These are phyloP conservation scores for Paxillus ammoniavirescens DNA, from an alignment of 768 basidiomycete species.

Conservation along the genomic window DNA sequence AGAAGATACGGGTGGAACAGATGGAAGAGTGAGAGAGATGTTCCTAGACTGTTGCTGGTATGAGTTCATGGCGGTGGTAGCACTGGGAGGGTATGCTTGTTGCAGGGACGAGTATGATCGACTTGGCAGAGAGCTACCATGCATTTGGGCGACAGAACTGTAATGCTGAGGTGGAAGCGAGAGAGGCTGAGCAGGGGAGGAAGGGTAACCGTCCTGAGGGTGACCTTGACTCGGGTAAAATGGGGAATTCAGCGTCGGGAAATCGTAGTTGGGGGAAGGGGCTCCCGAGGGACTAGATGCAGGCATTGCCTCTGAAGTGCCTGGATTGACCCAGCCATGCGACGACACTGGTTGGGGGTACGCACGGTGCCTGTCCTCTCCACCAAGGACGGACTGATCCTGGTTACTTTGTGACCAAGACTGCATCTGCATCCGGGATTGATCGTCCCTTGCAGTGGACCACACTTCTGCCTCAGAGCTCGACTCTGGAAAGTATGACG, in stretches of 20 bases:
- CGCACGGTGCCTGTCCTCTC: slow-evolving; percentile 29
- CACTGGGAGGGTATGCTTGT: slow-evolving; percentile 20
- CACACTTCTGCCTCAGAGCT: slow-evolving; percentile 19
- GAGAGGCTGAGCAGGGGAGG: slow-evolving; percentile 32
- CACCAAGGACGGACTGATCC: slow-evolving; percentile 10
- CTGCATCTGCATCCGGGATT: slow-evolving; percentile 16
- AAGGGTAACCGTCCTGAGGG: slow-evolving; percentile 31
- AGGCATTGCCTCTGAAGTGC: slow-evolving; percentile 22
- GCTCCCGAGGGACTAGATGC: slow-evolving; percentile 20
- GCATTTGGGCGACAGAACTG: slow-evolving; percentile 17
- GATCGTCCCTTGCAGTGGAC: slow-evolving; percentile 21
- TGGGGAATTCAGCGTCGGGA: slow-evolving; percentile 57
- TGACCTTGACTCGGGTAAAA: slow-evolving; percentile 48
- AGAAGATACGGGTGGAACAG: slow-evolving; percentile 23
- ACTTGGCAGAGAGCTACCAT: slow-evolving; percentile 21
- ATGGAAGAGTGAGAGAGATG: slow-evolving; percentile 11
- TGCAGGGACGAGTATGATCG: slow-evolving; percentile 29
- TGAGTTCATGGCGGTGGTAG: slow-evolving; percentile 12
- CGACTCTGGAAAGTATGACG: slow-evolving; percentile 25
- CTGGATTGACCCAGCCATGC: slow-evolving; percentile 23
- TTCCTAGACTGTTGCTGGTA: slow-evolving; percentile 29
- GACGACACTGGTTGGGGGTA: slow-evolving; percentile 25
- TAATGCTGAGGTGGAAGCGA: slow-evolving; percentile 31
- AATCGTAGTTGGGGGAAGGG: slow-evolving; percentile 29
- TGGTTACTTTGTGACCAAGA: slow-evolving; percentile 28